Conservation (phyloP, 2,329 filamentous ascomycete species). For the Eutypa lata region DNA sequence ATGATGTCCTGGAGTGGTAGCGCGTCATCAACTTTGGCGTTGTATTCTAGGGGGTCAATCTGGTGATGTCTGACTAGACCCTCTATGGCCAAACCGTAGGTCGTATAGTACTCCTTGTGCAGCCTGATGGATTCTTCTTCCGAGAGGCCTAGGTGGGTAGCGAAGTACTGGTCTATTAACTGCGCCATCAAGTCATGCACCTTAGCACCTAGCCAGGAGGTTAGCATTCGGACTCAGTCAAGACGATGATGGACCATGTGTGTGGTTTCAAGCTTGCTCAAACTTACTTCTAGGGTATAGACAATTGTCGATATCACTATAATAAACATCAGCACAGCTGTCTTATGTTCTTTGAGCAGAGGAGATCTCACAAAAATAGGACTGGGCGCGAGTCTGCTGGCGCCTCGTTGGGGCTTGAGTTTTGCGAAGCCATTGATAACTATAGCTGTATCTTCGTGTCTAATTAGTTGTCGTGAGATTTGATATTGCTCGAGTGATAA, state of each 20-base stretch:
- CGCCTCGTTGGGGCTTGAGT: slow-evolving; percentile 16
- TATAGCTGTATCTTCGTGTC: background rate
- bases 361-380: slow-evolving; percentile 41
- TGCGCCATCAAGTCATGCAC: slow-evolving; percentile 87
- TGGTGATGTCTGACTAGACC: slow-evolving; percentile 91
- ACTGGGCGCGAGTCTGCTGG: slow-evolving; percentile 27
- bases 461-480: background rate
- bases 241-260: no score
- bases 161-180: slow-evolving; percentile 67
- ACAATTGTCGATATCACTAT: slow-evolving; percentile 98
- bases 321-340: slow-evolving; percentile 38
- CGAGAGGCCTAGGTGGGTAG: slow-evolving; percentile 68
- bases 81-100: slow-evolving; percentile 96
- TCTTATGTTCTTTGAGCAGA: background rate
- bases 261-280: background rate
- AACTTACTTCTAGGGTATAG: slow-evolving; percentile 80
- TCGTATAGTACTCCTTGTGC: slow-evolving; percentile 89
- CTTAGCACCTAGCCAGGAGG: slow-evolving; percentile 54
- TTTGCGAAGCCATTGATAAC: slow-evolving; percentile 24
- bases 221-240: slow-evolving; percentile 13
- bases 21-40: slow-evolving; percentile 90
- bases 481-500: background rate
- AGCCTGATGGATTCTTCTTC: slow-evolving; percentile 78
- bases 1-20: slow-evolving; percentile 83
- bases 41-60: slow-evolving; percentile 94